These are phyloP conservation scores for Cercospora beticola DNA, from an alignment of 2,329 filamentous ascomycete genomes.

Conservation along the genomic window DNA sequence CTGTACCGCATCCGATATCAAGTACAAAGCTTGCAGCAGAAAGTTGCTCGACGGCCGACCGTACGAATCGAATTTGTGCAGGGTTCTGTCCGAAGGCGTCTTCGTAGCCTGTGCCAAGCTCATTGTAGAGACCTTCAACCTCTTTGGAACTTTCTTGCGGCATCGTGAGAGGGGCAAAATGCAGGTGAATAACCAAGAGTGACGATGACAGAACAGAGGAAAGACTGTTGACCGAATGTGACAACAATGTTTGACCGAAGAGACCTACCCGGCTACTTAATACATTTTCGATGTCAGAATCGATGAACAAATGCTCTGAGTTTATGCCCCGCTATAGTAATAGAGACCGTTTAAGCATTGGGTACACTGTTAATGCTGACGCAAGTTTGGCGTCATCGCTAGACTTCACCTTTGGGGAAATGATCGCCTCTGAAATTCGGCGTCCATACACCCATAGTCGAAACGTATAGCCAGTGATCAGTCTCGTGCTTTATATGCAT, in stretches of 20 bases:
- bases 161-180: background rate
- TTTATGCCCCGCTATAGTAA: background rate
- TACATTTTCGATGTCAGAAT: background rate
- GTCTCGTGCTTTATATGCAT: too few species aligned
- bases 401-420: background rate
- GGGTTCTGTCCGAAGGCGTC: background rate
- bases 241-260: background rate
- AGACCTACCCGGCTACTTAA: background rate
- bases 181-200: background rate
- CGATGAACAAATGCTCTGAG: background rate
- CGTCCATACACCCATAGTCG: too few species aligned
- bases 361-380: background rate
- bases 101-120: background rate
- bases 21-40: background rate
- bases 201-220: background rate
- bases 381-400: background rate
- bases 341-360: background rate
- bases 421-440: background rate
- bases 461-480: too few species aligned
- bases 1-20: background rate
- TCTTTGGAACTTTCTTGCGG: background rate
- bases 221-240: background rate
- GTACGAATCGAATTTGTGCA: background rate
- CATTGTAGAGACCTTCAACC: background rate
- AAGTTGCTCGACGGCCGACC: background rate